These are phyloP conservation scores for Polygonum aviculare DNA, from an alignment of 148 eudicot genomes.

Conservation along the genomic window DNA sequence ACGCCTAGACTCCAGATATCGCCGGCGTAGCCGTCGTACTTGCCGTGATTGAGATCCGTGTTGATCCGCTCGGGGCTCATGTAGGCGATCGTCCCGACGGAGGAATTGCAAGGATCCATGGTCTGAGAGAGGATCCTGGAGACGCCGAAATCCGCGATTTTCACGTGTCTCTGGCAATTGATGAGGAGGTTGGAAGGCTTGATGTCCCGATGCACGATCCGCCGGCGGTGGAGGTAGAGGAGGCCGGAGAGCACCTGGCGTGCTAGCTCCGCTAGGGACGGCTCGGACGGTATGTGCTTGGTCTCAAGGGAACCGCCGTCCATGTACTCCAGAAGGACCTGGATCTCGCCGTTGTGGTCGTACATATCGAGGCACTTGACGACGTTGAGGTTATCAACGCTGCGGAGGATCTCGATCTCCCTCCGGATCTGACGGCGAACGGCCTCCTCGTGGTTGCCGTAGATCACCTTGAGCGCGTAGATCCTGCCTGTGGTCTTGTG, in stretches of 20 bases:
- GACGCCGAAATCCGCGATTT: slow-evolving; percentile 81
- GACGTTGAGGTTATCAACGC: slow-evolving; percentile 57
- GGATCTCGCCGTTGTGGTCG: slow-evolving; percentile 74
- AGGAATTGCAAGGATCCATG: slow-evolving; percentile 78
- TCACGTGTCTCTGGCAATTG: slow-evolving; percentile 36
- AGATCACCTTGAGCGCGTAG: slow-evolving; percentile 71
- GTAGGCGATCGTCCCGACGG: slow-evolving; percentile 83
- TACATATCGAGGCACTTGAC: slow-evolving; percentile 62
- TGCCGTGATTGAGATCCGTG: slow-evolving; percentile 73
- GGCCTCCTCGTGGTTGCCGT: slow-evolving; percentile 71
- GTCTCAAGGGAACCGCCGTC: slow-evolving; percentile 70
- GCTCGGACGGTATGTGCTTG: slow-evolving; percentile 33
- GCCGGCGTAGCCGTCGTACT: slow-evolving; percentile 69
- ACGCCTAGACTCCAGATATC: slow-evolving; percentile 92
- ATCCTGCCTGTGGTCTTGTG: slow-evolving; percentile 46
- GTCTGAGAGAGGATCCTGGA: slow-evolving; percentile 55
- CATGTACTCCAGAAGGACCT: slow-evolving; percentile 67
- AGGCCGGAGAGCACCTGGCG: slow-evolving; percentile 57
- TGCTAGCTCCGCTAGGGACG: slow-evolving; percentile 39
- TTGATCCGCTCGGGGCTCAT: slow-evolving; percentile 85
- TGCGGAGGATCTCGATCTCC: slow-evolving; percentile 74
- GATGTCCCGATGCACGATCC: slow-evolving; percentile 75
- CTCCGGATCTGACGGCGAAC: slow-evolving; percentile 73
- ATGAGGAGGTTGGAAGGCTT: slow-evolving; percentile 69
- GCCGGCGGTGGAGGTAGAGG: slow-evolving; percentile 44